A percentile compares a stretch with the other conserved stretches of the same genome.
These are phyloP conservation scores for Echeveria elegans DNA, from an alignment of 164 flowering plant genomes.

Conservation along the genomic window DNA sequence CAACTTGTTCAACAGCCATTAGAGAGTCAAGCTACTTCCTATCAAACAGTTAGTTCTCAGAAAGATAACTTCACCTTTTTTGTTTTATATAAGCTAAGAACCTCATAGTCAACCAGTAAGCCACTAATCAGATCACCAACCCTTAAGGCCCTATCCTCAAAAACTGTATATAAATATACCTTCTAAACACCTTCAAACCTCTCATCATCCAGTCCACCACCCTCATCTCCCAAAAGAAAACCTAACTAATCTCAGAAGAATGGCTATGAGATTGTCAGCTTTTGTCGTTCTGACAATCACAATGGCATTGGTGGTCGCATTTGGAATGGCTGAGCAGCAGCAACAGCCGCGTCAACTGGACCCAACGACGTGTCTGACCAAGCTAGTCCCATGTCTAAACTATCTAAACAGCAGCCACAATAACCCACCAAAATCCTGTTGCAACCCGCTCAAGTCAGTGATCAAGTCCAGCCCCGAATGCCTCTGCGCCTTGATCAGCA, in stretches of 20 bases:
- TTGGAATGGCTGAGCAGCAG: constrained; percentile 1
- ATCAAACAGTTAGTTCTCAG: neutral
- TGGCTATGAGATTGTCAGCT: neutral
- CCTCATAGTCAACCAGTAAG: constrained; percentile 3
- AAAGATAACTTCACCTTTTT: neutral
- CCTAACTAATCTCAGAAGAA: neutral
- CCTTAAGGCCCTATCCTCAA: neutral
- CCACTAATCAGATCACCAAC: constrained; percentile 7
- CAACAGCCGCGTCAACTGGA: neutral
- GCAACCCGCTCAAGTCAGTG: constrained; percentile 52
- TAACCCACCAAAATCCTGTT: constrained; percentile 47
- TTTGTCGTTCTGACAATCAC: neutral
- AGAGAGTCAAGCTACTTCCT: constrained; percentile 1
- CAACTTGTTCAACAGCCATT: constrained; percentile 6
- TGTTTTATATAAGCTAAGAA: neutral
- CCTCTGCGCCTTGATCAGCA: constrained; percentile 47
- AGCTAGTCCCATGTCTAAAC: constrained; percentile 47
- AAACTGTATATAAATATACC: constrained; percentile 1
- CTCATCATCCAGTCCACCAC: neutral
- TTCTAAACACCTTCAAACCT: neutral
- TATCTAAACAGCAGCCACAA: constrained; percentile 34
- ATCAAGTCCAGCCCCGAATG: constrained; percentile 46
- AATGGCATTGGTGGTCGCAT: neutral
- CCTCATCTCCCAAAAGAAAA: neutral
- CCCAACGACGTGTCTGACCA: constrained; percentile 28